Conservation (phyloP, 2,329 filamentous ascomycete species). For the Fusarium sp. region DNA sequence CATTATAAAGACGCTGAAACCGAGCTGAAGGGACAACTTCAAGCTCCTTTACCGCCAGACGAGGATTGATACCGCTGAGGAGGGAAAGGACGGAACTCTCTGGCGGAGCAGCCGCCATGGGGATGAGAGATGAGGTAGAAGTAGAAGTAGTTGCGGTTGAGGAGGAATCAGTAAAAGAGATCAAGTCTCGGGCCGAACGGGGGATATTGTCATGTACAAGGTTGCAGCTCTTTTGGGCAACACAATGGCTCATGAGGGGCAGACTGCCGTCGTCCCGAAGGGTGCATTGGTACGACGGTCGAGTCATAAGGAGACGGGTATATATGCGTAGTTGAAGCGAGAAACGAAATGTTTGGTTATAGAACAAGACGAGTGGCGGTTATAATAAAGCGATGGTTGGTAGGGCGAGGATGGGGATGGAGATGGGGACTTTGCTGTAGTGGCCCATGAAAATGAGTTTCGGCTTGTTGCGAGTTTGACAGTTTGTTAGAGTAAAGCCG, state of each 20-base stretch:
- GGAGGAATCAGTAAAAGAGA: conserved; percentile 33
- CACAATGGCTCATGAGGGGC: conserved; percentile 39
- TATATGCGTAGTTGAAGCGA: conserved; percentile 10
- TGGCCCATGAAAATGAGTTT: neutral
- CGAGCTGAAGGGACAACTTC: conserved; percentile 51
- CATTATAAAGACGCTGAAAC: conserved; percentile 56
- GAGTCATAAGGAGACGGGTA: conserved; percentile 37
- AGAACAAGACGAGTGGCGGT: conserved; percentile 3
- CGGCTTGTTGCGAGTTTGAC: neutral
- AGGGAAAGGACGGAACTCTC: conserved; percentile 44
- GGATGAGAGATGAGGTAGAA: conserved; percentile 17
- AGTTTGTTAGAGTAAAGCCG: neutral
- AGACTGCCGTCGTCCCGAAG: conserved; percentile 43
- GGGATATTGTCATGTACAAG: conserved; percentile 43
- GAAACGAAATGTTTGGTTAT: neutral
- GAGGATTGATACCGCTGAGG: conserved; percentile 40
- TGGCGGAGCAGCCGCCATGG: conserved; percentile 41
- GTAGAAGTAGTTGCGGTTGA: conserved; percentile 9
- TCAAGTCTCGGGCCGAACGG: conserved; percentile 42
- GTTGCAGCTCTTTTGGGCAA: conserved; percentile 45
- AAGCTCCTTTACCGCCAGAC: conserved; percentile 41
- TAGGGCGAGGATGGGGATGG: neutral
- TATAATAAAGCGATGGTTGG: neutral
- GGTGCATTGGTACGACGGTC: conserved; percentile 46
- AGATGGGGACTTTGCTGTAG: neutral